Base-by-base conservation (phyloP, 108 stramenopile species). In the Cyclotella atomus region DNA sequence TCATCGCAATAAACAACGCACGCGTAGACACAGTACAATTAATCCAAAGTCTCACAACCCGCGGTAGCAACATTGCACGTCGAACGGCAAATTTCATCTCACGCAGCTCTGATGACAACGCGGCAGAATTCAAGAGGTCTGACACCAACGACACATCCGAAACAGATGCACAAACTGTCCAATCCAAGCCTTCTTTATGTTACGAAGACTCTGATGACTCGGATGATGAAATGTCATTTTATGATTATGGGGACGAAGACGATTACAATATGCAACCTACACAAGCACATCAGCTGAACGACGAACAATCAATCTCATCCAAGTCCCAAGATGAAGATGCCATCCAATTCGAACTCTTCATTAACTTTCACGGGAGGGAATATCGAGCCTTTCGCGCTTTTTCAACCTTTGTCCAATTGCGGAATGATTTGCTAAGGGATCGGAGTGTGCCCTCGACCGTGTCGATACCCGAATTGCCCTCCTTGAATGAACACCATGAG, bases 341-440 rank as follows among this genome's bases (percentile, higher is more conserved):
- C 21, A 89, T 93, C 56, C 84, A 89, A 56, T 93, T 93, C 63
- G 87, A 87, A 56, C 74, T 93, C 15, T 69, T 82, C 20, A 89
- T 93, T 24, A 82, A 86, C 2, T 90, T 88, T 36, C 82, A 86
- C 21, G 89, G 91, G 36, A 70, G 89, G 5, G 88, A 83, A 49
- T 93, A 93, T 62, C 86, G 71, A 20, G 88, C 91, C 4, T 90
- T 83, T 16, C 76, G 91, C n/a, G 87, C 89, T 3, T 75, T 90
- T 70, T 85, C 87, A 29, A 76, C 83, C 1, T 84, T 93, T 57
- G 70, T 88, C 27, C 83, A 90, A 63, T 57, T 90, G 14, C 75
- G 91, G 27, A 80, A 89, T 68, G 91, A 89, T 49, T 76, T 93
- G 70, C 75, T 93, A 5, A 47, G 70, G 9, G 91, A 64, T 44